Conservation (phyloP, 108 stramenopile species). For the Thalassiosira profunda region DNA sequence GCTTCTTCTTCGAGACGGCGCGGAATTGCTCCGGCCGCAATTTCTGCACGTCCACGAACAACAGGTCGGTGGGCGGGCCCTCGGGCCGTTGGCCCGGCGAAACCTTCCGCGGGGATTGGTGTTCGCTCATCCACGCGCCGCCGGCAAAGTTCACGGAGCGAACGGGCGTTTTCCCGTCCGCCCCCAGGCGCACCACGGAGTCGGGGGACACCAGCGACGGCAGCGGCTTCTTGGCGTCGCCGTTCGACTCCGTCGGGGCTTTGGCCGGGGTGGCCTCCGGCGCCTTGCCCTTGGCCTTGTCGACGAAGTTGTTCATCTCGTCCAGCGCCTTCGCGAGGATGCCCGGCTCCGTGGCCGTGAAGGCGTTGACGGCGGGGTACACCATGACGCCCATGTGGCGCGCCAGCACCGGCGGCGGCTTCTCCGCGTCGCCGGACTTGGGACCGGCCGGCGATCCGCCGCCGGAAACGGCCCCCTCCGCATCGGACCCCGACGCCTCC, state of each 20-base stretch:
- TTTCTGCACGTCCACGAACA: constrained; percentile 73
- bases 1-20: constrained; percentile 48
- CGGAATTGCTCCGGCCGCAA: constrained; percentile 79
- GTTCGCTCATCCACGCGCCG: constrained; percentile 40
- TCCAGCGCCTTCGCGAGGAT: constrained; percentile 68
- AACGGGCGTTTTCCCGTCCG: constrained; percentile 27
- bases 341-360: constrained; percentile 79
- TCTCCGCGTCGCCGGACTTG: constrained; percentile 44
- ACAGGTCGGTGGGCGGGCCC: constrained; percentile 40
- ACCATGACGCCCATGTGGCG: constrained; percentile 84
- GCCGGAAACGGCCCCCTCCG: constrained; percentile 3
- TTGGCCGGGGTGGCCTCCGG: constrained; percentile 35
- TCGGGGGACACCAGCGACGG: constrained; percentile 49
- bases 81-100: constrained; percentile 27
- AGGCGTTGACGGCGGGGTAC: constrained; percentile 86
- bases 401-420: no score
- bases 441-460: neutral
- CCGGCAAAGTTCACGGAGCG: constrained; percentile 56
- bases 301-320: constrained; percentile 89
- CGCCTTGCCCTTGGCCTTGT: constrained; percentile 7
- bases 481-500: constrained; percentile 39
- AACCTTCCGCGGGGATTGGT: constrained; percentile 21
- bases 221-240: neutral
- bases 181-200: constrained; percentile 14
- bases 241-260: constrained; percentile 1